Evolutionary conservation across 768 basidiomycete genomes (phyloP).

Genomic region (Boletellus sp.): DNA sequence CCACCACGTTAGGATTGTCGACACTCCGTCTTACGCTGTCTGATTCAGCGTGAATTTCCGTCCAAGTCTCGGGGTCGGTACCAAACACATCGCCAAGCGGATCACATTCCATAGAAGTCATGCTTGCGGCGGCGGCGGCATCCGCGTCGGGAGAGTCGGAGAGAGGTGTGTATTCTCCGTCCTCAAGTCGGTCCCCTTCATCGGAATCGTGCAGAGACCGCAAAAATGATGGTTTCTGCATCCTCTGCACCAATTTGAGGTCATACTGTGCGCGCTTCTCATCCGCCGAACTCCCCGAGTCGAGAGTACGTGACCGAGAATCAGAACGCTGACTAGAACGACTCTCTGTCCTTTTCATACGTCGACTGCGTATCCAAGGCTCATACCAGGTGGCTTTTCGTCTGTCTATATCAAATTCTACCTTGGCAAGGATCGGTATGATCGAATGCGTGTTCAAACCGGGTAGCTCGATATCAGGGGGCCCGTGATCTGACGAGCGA

Average conservation of each 20-base stretch:
- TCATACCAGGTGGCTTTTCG: conserved; percentile 80
- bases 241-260: conserved; percentile 48
- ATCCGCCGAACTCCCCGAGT: conserved; percentile 22
- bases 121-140: conserved; percentile 37
- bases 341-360: conserved; percentile 52
- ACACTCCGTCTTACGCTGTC: conserved; percentile 24
- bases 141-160: conserved; percentile 29
- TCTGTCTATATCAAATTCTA: conserved; percentile 92
- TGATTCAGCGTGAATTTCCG: conserved; percentile 43
- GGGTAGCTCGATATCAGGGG: conserved; percentile 57
- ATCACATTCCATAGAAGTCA: conserved; percentile 39
- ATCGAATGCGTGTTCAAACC: conserved; percentile 61
- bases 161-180: conserved; percentile 27
- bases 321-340: conserved; percentile 27
- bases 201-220: conserved; percentile 22
- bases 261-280: conserved; percentile 42
- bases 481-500: conserved; percentile 34
- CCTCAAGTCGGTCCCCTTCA: conserved; percentile 28
- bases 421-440: conserved; percentile 85
- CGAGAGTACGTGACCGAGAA: conserved; percentile 20
- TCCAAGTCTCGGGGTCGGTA: conserved; percentile 62
- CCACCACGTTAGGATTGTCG: conserved; percentile 43
- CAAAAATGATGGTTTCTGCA: conserved; percentile 38
- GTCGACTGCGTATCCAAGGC: conserved; percentile 72
- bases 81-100: conserved; percentile 63